phyloP scores from a whole-genome alignment of 2,329 filamentous ascomycete species.

The Plectosphaerella sp. region DNA sequence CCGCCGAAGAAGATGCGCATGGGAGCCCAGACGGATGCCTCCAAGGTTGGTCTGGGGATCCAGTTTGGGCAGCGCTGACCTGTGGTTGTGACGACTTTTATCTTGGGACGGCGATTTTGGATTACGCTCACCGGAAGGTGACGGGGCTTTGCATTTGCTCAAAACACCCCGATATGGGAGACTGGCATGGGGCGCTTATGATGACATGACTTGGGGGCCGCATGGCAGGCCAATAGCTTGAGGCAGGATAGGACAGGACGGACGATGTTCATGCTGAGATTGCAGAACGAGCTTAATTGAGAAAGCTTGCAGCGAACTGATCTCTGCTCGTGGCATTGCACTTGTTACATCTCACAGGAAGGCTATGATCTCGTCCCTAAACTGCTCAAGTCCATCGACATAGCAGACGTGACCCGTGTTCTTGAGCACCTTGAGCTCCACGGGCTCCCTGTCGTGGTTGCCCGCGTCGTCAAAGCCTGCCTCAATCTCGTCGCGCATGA shows the following conservation, averaged over 20 bases:
- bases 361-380: constrained; percentile 17
- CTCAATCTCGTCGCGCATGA: constrained; percentile 29
- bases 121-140: too few relatives aligned
- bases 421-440: constrained; percentile 28
- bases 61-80: constrained; percentile 30
- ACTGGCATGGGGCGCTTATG: too few relatives aligned
- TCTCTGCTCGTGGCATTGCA: neutral
- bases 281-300: neutral
- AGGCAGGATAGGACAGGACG: too few relatives aligned
- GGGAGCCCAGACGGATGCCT: constrained; percentile 24
- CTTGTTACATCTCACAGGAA: constrained; percentile 13
- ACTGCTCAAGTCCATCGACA: constrained; percentile 29
- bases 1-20: constrained; percentile 48
- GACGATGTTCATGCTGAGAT: neutral
- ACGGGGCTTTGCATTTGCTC: too few relatives aligned
- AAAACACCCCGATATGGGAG: too few relatives aligned
- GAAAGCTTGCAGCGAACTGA: neutral
- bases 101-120: too few relatives aligned
- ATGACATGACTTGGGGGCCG: too few relatives aligned
- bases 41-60: constrained; percentile 46
- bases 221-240: too few relatives aligned
- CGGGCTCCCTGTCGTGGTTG: constrained; percentile 15
- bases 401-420: constrained; percentile 33
- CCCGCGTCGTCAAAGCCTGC: constrained; percentile 20
- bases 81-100: too few relatives aligned